Evolutionary conservation across 2,329 filamentous ascomycete species (phyloP).

Genomic region (Zalaria obscura): DNA sequence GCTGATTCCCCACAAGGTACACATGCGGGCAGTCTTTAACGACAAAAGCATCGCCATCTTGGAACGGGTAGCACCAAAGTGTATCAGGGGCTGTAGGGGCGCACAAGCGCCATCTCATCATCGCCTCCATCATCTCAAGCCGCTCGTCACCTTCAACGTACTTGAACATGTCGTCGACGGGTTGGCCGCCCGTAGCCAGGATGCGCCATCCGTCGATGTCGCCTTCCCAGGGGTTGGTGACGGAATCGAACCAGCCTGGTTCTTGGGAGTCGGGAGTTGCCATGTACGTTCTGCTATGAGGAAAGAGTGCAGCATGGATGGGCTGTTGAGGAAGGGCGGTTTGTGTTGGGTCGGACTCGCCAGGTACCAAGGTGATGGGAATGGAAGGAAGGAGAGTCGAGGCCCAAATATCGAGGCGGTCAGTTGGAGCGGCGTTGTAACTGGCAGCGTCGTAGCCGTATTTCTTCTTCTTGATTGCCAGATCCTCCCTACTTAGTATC

Average conservation of each 20-base stretch:
- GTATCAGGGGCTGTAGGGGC: slow-evolving; percentile 95
- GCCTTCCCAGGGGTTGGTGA: slow-evolving; percentile 88
- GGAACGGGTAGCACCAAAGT: slow-evolving; percentile 90
- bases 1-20: slow-evolving; percentile 57
- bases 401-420: slow-evolving; percentile 73
- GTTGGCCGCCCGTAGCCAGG: slow-evolving; percentile 79
- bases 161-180: slow-evolving; percentile 84
- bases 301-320: slow-evolving; percentile 86
- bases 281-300: slow-evolving; percentile 55
- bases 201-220: slow-evolving; percentile 84
- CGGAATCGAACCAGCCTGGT: slow-evolving; percentile 69
- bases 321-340: slow-evolving; percentile 83
- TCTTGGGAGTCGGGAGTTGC: slow-evolving; percentile 10
- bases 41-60: slow-evolving; percentile 84
- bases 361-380: slow-evolving; percentile 79
- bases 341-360: slow-evolving; percentile 74
- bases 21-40: slow-evolving; percentile 75
- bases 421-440: slow-evolving; percentile 77
- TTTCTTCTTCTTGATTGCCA: slow-evolving; percentile 48
- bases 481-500: slow-evolving; percentile 31
- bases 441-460: slow-evolving; percentile 85
- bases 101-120: slow-evolving; percentile 80
- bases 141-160: slow-evolving; percentile 70
- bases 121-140: slow-evolving; percentile 82
- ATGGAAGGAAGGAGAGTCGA: slow-evolving; percentile 68